These are phyloP conservation scores for Aspergillus novofumigatus DNA, from an alignment of 2,329 filamentous ascomycete species.

Conservation along the genomic window DNA sequence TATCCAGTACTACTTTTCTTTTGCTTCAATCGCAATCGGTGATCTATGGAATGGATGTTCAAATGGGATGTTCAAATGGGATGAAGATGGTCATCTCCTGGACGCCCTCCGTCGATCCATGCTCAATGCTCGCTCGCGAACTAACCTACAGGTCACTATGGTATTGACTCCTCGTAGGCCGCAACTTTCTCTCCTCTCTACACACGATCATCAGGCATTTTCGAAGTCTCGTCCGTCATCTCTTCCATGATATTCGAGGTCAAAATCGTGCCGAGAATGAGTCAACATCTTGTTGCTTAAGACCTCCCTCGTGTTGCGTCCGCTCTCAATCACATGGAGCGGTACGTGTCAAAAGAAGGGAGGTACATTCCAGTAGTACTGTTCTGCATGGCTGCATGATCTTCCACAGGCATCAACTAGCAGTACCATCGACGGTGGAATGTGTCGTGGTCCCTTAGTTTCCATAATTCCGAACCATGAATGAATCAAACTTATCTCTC, in stretches of 20 bases:
- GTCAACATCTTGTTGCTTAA: slow-evolving; percentile 20
- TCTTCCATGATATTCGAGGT: slow-evolving; percentile 42
- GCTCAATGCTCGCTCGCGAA: neutral
- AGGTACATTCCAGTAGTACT: slow-evolving; percentile 36
- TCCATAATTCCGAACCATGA: neutral
- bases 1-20: neutral
- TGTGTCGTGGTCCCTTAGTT: neutral
- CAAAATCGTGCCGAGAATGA: slow-evolving; percentile 43
- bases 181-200: too few species aligned
- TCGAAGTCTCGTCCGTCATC: slow-evolving; percentile 44
- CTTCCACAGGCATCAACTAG: neutral
- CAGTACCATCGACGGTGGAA: neutral
- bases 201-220: slow-evolving; percentile 28
- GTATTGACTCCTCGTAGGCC: neutral
- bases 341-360: slow-evolving; percentile 43
- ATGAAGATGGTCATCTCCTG: slow-evolving; percentile 11
- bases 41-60: neutral
- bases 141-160: slow-evolving; percentile 3
- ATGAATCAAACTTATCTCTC: neutral
- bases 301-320: slow-evolving; percentile 43
- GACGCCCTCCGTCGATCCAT: neutral
- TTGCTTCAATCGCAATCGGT: neutral
- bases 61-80: neutral
- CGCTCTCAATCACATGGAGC: slow-evolving; percentile 30
- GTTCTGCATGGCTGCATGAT: neutral